Evolutionary conservation across 2,329 filamentous ascomycete species (phyloP).

Genomic region (Coleophoma cylindrospora): DNA sequence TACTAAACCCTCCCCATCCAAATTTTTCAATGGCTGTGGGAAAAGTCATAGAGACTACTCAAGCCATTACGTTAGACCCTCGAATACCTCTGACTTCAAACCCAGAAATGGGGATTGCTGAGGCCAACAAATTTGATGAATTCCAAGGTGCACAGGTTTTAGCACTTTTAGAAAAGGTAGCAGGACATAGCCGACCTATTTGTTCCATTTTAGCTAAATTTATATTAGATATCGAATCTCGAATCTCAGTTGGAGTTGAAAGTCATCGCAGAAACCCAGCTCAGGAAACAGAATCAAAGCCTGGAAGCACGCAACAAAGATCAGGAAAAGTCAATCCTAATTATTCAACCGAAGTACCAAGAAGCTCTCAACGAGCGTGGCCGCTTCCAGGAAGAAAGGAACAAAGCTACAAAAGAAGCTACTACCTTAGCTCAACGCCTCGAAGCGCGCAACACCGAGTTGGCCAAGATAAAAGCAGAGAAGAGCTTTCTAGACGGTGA

Average conservation of each 20-base stretch:
- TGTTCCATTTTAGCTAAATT: neutral
- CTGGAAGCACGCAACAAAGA: conserved; percentile 42
- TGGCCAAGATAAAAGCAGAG: conserved; percentile 20
- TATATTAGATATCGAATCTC: neutral
- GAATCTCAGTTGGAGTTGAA: conserved; percentile 5
- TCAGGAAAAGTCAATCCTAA: conserved; percentile 36
- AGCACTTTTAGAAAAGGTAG: conserved; percentile 19
- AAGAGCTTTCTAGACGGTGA: conserved; percentile 13
- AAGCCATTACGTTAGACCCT: too few relatives aligned
- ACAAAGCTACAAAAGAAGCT: conserved; percentile 11
- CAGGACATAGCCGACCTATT: conserved; percentile 26
- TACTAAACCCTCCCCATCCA: neutral
- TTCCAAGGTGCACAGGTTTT: too few relatives aligned
- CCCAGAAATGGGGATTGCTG: too few relatives aligned
- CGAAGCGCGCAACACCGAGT: conserved; percentile 12
- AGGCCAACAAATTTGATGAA: too few relatives aligned
- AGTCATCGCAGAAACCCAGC: conserved; percentile 28
- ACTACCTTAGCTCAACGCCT: conserved; percentile 10
- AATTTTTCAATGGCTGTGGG: too few relatives aligned
- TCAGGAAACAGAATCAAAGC: conserved; percentile 34
- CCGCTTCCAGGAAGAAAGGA: conserved; percentile 37
- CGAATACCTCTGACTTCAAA: too few relatives aligned
- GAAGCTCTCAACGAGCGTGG: conserved; percentile 47
- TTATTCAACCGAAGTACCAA: conserved; percentile 42
- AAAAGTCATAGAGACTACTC: too few relatives aligned